Evolutionary conservation across 2,329 filamentous ascomycete species (phyloP), one percentile per base, ranked within the genome.

Genomic region (Epicoccum nigrum): DNA sequence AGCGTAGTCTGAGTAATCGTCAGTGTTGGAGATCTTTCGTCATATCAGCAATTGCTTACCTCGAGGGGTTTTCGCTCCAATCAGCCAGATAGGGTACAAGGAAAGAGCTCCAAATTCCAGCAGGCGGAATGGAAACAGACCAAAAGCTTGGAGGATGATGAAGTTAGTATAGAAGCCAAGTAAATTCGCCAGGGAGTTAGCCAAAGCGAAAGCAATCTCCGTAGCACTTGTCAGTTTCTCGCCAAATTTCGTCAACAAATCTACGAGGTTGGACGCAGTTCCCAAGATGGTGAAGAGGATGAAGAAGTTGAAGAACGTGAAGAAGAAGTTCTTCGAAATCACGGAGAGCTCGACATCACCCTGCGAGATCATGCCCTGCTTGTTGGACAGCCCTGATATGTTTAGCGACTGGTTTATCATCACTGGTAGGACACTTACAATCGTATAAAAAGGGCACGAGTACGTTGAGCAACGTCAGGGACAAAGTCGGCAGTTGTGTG

Each of bases 241-340:
- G 45, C 85, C 85, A 38, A 97, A 80, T 20, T 79, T 77, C 48
- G 83, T 75, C 66, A 82, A 80, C 44, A 88, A 83, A 27, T 80
- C 79, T 74, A 86, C 86, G 67, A 96, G 89, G 45, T 87, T 85
- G 31, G 88, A 85, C 1, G 85, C 90, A 4, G 92, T 91, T 45
- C 89, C 89, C 37, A 96, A 89, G 20, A 94, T 83, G 1, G 93
- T 95, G 71, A 97, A 97, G 35, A 97, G 85, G 42, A 97, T 83
- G 75, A 99, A 99, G 50, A 97, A 90, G 75, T 99, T 99, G 83
- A 99, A 97, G 75, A 99, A 99, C 8, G 89, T 92, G 71, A 99
- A 99, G 81, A 97, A 96, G 77, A 97, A 99, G 74, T 97, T 99
- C 77, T 99, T 99, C 45, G 91, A 96, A 59, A 99, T 93, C 35